Evolutionary conservation across 2,329 filamentous ascomycete genomes (phyloP), one percentile per base, ranked within the genome.

Genomic region (Davidsoniella neocaledoniae): DNA sequence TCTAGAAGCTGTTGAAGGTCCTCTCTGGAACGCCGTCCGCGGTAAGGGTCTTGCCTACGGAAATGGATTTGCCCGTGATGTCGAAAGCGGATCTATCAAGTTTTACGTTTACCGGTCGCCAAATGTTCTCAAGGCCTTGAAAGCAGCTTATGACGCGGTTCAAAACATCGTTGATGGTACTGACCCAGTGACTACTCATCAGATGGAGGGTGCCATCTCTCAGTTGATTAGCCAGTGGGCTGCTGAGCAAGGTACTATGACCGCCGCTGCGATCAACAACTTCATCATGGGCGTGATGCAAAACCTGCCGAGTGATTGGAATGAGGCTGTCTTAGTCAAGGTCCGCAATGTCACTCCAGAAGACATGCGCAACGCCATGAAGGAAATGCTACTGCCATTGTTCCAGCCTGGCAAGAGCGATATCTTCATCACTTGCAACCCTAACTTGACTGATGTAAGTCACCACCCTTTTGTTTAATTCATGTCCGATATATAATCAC

Each of bases 21-120:
- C 91, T 0, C 76, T 98, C 29, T 96, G 91, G 90, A 83, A 83
- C 55, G 86, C 86, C 0, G 84, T 96, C 45, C 86, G 91, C 43
- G 91, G 91, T 50, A 91, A 86, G 41, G 91, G 91, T 42, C 79
- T 96, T 48, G 91, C 91, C 0, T 98, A 98, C 60, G 88, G 88
- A 48, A 81, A 83, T 1, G 78, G 75, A 58, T 94, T 96, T 60
- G 73, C 73, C 42, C 80, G 83, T 43, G 83, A 86, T 59, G 68
- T 85, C 25, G 86, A 91, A 59, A 79, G 78, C 1, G 91, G 90
- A 2, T 77, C 84, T 46, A 68, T 95, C 47, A 81, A 85, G 54
- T 93, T 93, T 66, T 78, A 79, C 49, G 81, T 96, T 40, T 95
- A 93, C 68, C 82, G 90, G 23, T 93, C 86, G 0, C 90, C 91